A percentile compares a stretch with the other conserved stretches of the same genome.
phyloP scores from a whole-genome alignment of 179 eudicot genomes.

The Amaranthus tricolor region DNA sequence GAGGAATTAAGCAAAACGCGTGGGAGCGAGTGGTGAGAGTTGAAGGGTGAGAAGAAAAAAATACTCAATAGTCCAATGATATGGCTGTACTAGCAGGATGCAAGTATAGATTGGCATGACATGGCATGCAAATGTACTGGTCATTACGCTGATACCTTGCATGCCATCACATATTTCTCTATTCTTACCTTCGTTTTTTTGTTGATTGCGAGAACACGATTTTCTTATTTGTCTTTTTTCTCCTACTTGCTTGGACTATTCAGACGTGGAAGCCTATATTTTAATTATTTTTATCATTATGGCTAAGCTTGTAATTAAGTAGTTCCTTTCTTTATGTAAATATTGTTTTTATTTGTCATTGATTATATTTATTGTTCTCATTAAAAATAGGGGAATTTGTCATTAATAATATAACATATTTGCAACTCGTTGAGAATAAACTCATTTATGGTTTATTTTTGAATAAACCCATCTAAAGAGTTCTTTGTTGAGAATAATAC shows the following conservation, averaged over 20 bases:
- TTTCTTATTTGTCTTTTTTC: background rate
- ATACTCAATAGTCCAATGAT: slow-evolving; percentile 26
- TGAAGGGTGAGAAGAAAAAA: slow-evolving; percentile 10
- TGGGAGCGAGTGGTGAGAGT: background rate
- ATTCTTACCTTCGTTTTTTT: background rate
- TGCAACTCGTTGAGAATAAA: too few species aligned
- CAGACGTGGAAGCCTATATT: background rate
- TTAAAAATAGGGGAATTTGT: too few species aligned
- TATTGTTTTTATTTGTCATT: too few species aligned
- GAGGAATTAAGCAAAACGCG: background rate
- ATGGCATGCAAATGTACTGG: slow-evolving; percentile 34
- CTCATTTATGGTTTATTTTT: too few species aligned
- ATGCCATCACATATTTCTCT: slow-evolving; percentile 3
- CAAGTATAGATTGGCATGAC: slow-evolving; percentile 37
- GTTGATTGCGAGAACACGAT: background rate
- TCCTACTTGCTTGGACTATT: background rate
- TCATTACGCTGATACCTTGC: slow-evolving; percentile 28
- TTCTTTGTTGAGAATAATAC: too few species aligned
- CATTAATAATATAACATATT: too few species aligned
- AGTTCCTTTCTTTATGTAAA: too few species aligned
- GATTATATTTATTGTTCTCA: too few species aligned
- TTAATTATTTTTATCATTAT: background rate
- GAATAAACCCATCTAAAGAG: too few species aligned
- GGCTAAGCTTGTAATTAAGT: too few species aligned
- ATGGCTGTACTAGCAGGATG: slow-evolving; percentile 1